Conservation (phyloP, 208 protist species). For the Acanthamoeba divionensis region DNA sequence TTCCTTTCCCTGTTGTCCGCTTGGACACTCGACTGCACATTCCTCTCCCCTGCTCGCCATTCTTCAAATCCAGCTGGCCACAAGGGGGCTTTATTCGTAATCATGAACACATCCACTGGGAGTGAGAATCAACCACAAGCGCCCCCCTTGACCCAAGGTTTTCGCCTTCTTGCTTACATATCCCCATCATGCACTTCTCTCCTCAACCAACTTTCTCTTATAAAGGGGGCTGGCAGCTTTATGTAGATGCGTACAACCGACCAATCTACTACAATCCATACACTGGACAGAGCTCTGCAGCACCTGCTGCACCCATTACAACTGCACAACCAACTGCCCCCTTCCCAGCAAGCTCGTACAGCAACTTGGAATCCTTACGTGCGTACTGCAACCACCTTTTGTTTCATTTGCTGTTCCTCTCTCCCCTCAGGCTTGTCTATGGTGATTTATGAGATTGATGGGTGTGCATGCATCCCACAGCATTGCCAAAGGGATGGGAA, state of each 20-base stretch:
- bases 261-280: background rate
- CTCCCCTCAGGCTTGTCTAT: background rate
- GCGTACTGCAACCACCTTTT: background rate
- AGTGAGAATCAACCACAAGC: no score
- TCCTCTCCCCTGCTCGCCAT: no score
- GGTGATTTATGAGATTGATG: background rate
- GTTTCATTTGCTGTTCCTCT: background rate
- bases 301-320: background rate
- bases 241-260: background rate
- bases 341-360: background rate
- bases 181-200: no score
- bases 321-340: background rate
- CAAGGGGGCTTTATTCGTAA: no score
- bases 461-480: background rate
- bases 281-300: background rate
- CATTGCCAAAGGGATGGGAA: conserved; percentile 6
- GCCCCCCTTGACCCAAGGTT: no score
- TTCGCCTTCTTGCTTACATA: no score
- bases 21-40: no score
- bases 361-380: background rate
- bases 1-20: no score
- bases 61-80: no score
- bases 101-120: no score
- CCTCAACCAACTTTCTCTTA: no score
- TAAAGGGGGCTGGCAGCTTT: conserved; percentile 23